These are phyloP conservation scores for Sphenostylis stenocarpa DNA, from an alignment of 306 rosid genomes.

Conservation along the genomic window DNA sequence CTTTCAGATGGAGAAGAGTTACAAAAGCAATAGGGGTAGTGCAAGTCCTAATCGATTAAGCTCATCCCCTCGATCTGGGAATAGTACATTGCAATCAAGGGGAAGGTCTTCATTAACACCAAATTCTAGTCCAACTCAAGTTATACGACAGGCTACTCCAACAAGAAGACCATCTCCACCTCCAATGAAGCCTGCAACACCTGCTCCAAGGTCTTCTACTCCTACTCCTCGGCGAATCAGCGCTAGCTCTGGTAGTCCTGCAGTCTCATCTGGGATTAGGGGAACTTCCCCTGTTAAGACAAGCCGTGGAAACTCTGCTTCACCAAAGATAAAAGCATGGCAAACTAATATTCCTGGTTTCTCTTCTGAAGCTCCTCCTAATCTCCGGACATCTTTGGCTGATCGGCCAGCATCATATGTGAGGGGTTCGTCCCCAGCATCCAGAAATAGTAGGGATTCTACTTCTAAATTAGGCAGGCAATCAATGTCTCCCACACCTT, in stretches of 20 bases:
- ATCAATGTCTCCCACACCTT: constrained; percentile 75
- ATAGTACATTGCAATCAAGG: constrained; percentile 55
- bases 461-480: constrained; percentile 58
- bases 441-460: constrained; percentile 61
- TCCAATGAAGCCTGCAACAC: constrained; percentile 61
- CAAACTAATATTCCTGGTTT: constrained; percentile 84
- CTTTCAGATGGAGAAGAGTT: constrained; percentile 80
- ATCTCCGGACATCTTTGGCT: constrained; percentile 81
- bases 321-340: constrained; percentile 87
- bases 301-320: constrained; percentile 72
- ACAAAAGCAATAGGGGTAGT: constrained; percentile 80
- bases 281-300: constrained; percentile 75
- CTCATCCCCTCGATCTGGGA: constrained; percentile 79
- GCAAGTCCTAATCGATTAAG: constrained; percentile 86
- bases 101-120: constrained; percentile 61
- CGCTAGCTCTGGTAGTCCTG: constrained; percentile 52
- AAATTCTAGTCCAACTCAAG: constrained; percentile 74
- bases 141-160: constrained; percentile 54
- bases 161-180: constrained; percentile 73
- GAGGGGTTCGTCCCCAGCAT: constrained; percentile 86
- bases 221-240: constrained; percentile 71
- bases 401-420: constrained; percentile 84
- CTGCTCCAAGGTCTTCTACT: constrained; percentile 69
- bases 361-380: constrained; percentile 80
- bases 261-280: constrained; percentile 53